These are phyloP conservation scores for Boletus chippewaensis DNA, from an alignment of 1,284 basidiomycete species.

Conservation along the genomic window DNA sequence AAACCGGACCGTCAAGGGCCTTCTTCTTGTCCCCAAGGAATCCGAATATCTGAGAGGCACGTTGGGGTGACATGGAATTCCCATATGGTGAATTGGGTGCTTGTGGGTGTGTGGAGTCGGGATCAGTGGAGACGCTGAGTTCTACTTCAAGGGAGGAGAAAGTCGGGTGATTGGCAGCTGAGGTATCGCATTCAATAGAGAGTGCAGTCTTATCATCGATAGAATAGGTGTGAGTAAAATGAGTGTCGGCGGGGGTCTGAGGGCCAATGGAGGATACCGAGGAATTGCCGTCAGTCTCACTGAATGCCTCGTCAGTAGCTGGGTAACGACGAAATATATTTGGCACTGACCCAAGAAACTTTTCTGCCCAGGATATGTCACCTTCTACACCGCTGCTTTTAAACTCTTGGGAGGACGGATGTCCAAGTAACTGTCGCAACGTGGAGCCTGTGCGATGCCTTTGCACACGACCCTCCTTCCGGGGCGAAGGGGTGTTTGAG, in stretches of 20 bases:
- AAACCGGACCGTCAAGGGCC: constrained; percentile 30
- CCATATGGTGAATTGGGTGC: constrained; percentile 24
- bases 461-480: constrained; percentile 43
- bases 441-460: constrained; percentile 60
- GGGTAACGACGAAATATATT: neutral
- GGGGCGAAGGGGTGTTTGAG: constrained; percentile 49
- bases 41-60: constrained; percentile 62
- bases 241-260: constrained; percentile 38
- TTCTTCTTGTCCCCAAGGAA: constrained; percentile 49
- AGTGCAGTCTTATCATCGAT: constrained; percentile 34
- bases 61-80: constrained; percentile 46
- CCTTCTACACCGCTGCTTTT: constrained; percentile 42
- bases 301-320: constrained; percentile 21
- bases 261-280: constrained; percentile 43
- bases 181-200: constrained; percentile 42
- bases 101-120: constrained; percentile 34
- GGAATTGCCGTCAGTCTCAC: constrained; percentile 43
- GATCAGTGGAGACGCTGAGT: constrained; percentile 45
- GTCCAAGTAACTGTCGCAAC: constrained; percentile 60
- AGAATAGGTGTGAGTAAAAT: constrained; percentile 32
- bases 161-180: constrained; percentile 40
- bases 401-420: constrained; percentile 35
- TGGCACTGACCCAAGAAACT: constrained; percentile 53
- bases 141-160: constrained; percentile 71
- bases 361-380: constrained; percentile 77